These are phyloP conservation scores for Chloranthus sessilifolius DNA, from an alignment of 164 flowering plant genomes.

Conservation along the genomic window DNA sequence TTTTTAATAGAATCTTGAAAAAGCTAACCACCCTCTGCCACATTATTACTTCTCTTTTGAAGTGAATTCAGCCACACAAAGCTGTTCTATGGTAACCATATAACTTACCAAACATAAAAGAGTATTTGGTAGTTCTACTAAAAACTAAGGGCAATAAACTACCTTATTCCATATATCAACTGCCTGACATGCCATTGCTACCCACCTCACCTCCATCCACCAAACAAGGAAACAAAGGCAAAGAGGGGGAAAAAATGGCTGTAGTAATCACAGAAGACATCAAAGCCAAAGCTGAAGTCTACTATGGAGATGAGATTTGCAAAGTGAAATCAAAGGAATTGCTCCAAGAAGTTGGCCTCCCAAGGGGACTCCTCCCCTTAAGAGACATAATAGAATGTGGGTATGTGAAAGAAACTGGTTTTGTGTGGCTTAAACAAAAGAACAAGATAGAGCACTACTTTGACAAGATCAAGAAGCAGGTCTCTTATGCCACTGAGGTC, in stretches of 20 bases:
- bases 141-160: constrained; percentile 1
- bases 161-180: constrained; percentile 4
- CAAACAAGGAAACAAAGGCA: background rate
- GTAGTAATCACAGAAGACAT: background rate
- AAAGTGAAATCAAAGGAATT: background rate
- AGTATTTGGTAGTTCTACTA: background rate
- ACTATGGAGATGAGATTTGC: constrained; percentile 9
- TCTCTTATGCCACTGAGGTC: constrained; percentile 5
- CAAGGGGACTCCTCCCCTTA: constrained; percentile 8
- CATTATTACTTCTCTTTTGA: no score
- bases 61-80: no score
- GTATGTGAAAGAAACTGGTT: constrained; percentile 6
- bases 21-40: no score
- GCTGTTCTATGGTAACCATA: no score
- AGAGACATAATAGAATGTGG: constrained; percentile 6
- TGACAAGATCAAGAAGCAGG: constrained; percentile 1
- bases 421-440: constrained; percentile 10
- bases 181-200: background rate
- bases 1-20: no score
- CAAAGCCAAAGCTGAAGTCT: constrained; percentile 8
- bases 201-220: background rate
- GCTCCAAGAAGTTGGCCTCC: constrained; percentile 9
- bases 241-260: constrained; percentile 8
- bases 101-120: no score
- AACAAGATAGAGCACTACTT: constrained; percentile 3